These are phyloP conservation scores for Sporothrix pallida DNA, from an alignment of 2,329 filamentous ascomycete species.

Conservation along the genomic window DNA sequence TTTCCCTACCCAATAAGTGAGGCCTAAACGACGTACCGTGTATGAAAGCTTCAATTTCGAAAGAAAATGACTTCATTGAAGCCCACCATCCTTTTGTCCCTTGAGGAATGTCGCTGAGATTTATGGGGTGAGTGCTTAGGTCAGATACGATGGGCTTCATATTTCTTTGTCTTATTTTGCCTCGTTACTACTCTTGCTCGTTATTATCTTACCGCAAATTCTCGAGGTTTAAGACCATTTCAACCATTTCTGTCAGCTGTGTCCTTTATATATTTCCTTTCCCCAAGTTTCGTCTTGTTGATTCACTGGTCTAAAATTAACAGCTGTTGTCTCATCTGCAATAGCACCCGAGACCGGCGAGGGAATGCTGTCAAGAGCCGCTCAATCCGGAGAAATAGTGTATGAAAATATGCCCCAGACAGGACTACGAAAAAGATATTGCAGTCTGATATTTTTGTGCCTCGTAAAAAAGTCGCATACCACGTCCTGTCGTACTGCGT, in stretches of 20 bases:
- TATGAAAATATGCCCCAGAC: background rate
- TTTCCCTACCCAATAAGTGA: no score
- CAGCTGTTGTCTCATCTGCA: conserved; percentile 20
- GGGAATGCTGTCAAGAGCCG: conserved; percentile 8
- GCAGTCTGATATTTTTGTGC: background rate
- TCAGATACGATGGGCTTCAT: no score
- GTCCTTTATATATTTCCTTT: background rate
- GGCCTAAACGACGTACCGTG: no score
- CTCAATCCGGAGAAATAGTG: background rate
- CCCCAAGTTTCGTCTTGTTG: no score
- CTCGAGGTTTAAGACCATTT: background rate
- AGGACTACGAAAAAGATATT: background rate
- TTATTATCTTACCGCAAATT: no score
- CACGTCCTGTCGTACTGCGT: background rate
- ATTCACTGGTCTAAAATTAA: background rate
- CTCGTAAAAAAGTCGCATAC: background rate
- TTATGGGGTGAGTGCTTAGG: background rate
- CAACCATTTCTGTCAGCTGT: background rate
- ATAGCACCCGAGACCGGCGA: conserved; percentile 3
- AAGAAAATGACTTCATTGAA: no score
- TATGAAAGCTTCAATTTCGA: no score
- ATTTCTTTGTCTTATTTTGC: background rate
- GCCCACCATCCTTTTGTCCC: background rate
- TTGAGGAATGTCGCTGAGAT: background rate
- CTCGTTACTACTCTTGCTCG: no score